Evolutionary conservation across 768 basidiomycete genomes (phyloP).

Genomic region (Russula brevipes): DNA sequence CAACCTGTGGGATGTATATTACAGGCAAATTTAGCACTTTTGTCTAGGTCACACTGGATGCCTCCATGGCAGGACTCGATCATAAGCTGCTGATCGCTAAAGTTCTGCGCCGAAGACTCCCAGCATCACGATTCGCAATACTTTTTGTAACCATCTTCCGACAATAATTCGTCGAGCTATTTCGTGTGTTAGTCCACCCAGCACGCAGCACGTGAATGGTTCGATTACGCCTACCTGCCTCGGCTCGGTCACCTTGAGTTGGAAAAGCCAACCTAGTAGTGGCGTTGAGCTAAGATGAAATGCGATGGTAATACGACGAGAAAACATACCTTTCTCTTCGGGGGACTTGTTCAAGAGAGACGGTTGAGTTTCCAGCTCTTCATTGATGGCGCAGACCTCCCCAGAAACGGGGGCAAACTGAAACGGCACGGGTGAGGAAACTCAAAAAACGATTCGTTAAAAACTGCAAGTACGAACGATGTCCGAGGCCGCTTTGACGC

Average conservation of each 20-base stretch:
- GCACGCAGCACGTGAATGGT: constrained; percentile 1
- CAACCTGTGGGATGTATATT: constrained; percentile 15
- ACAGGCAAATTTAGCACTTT: constrained; percentile 8
- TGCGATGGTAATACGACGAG: not conserved
- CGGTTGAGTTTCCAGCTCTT: constrained; percentile 58
- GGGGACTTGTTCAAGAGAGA: constrained; percentile 85
- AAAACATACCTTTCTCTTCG: constrained; percentile 65
- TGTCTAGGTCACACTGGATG: constrained; percentile 17
- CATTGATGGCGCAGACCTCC: constrained; percentile 73
- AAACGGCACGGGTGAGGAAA: constrained; percentile 18
- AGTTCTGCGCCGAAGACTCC: not conserved
- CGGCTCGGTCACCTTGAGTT: constrained; percentile 75
- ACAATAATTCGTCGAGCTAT: constrained; percentile 68
- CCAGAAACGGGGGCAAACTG: constrained; percentile 95
- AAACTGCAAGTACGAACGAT: constrained; percentile 51
- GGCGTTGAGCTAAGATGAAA: not conserved
- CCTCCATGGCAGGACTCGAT: not conserved
- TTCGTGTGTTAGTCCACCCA: not conserved
- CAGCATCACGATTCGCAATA: constrained; percentile 43
- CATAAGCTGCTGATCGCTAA: not conserved
- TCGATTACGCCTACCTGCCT: constrained; percentile 52
- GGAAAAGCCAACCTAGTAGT: constrained; percentile 87
- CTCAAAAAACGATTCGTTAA: not conserved
- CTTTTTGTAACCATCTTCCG: constrained; percentile 67
- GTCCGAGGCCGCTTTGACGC: constrained; percentile 94